Percentiles rank a stretch among this genome's conserved stretches.
Conservation (phyloP, 306 rosid genomes). For the Arachis hypogaea region DNA sequence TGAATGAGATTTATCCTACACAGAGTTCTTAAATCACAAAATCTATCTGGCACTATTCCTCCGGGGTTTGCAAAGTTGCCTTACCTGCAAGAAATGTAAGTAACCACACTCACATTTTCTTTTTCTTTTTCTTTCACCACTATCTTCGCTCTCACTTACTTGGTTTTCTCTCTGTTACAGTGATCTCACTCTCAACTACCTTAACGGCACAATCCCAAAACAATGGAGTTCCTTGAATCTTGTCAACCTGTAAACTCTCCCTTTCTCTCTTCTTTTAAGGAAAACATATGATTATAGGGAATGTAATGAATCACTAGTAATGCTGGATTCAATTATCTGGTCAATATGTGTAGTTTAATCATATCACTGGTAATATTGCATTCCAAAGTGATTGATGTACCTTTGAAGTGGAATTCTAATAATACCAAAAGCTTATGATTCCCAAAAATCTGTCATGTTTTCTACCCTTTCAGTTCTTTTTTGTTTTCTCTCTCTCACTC, state of each 20-base stretch:
- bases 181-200: slow-evolving; percentile 59
- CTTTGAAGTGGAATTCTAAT: too few species aligned
- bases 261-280: background rate
- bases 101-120: background rate
- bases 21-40: slow-evolving; percentile 46
- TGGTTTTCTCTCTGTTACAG: slow-evolving; percentile 32
- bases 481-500: too few species aligned
- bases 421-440: too few species aligned
- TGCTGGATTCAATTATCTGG: too few species aligned
- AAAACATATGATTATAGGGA: too few species aligned
- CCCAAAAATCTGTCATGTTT: too few species aligned
- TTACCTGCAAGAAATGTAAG: slow-evolving; percentile 54
- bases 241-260: background rate
- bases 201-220: slow-evolving; percentile 63
- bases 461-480: too few species aligned
- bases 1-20: background rate
- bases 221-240: slow-evolving; percentile 42
- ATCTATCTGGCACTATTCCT: slow-evolving; percentile 54
- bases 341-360: too few species aligned
- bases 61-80: slow-evolving; percentile 41
- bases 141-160: too few species aligned
- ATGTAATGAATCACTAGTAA: too few species aligned
- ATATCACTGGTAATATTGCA: too few species aligned
- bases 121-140: background rate
- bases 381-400: too few species aligned